Evolutionary conservation across 352 stramenopile genomes (phyloP).

Genomic region (Phytophthora sansomeana): DNA sequence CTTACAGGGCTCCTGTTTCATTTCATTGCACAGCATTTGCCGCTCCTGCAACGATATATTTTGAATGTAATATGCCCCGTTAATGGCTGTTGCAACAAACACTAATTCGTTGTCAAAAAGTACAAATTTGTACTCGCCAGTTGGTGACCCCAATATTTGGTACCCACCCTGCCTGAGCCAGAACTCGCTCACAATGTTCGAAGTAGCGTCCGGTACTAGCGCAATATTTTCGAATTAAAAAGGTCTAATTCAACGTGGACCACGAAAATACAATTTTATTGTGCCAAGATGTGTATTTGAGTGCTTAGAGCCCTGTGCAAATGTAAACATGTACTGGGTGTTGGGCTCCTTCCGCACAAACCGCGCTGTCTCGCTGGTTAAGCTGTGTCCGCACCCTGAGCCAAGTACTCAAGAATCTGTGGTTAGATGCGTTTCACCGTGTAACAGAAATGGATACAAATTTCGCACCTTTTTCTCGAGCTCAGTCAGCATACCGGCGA

Average conservation of each 20-base stretch:
- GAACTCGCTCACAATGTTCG: constrained; percentile 23
- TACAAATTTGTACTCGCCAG: too few relatives aligned
- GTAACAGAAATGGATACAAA: too few relatives aligned
- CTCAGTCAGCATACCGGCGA: too few relatives aligned
- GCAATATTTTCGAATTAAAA: constrained; percentile 20
- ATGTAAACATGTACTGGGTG: constrained; percentile 25
- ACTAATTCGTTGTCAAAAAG: too few relatives aligned
- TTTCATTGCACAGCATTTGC: constrained; percentile 14
- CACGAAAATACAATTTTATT: constrained; percentile 23
- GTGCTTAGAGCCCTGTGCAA: too few relatives aligned
- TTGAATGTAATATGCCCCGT: constrained; percentile 14
- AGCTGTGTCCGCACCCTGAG: constrained; percentile 14
- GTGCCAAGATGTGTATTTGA: constrained; percentile 9
- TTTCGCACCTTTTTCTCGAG: too few relatives aligned
- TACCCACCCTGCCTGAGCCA: constrained; percentile 13
- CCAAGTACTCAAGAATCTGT: constrained; percentile 11
- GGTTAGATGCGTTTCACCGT: constrained; percentile 17
- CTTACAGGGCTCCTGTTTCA: constrained; percentile 10
- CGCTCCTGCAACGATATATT: constrained; percentile 6
- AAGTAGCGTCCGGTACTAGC: constrained; percentile 12
- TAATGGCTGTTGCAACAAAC: constrained; percentile 16
- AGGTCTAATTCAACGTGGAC: background rate
- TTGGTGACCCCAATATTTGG: constrained; percentile 7
- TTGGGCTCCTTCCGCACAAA: constrained; percentile 6
- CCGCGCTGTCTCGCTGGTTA: constrained; percentile 11